These are phyloP conservation scores for Chrysoporthe austroafricana DNA, from an alignment of 2,329 filamentous ascomycete species.

Conservation along the genomic window DNA sequence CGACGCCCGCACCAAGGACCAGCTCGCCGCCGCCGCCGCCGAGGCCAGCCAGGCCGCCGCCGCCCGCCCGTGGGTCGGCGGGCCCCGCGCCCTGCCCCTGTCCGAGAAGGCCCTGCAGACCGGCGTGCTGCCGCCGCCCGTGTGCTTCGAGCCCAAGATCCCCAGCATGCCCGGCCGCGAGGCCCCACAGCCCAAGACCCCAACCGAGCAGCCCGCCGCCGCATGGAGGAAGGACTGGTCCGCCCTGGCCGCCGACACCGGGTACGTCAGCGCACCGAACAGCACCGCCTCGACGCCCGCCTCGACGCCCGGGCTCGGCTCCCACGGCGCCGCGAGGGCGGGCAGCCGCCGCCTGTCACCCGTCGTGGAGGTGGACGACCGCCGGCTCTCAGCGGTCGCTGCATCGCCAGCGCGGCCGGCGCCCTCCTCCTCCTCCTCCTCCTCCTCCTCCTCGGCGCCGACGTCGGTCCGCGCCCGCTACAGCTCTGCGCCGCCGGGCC, in stretches of 20 bases:
- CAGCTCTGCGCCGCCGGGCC: neutral
- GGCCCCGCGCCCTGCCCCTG: conserved; percentile 21
- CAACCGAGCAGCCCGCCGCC: neutral
- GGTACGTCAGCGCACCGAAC: conserved; percentile 7
- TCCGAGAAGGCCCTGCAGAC: conserved; percentile 31
- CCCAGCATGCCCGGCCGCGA: neutral
- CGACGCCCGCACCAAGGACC: conserved; percentile 24
- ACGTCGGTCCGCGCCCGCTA: conserved; percentile 3
- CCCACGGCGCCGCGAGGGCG: neutral
- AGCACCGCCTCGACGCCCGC: conserved; percentile 15
- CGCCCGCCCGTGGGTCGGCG: conserved; percentile 17
- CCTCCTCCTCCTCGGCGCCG: neutral
- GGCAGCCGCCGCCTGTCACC: conserved; percentile 11
- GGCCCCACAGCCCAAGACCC: neutral
- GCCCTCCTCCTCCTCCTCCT: neutral
- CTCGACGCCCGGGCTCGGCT: conserved; percentile 6
- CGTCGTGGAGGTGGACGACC: conserved; percentile 8
- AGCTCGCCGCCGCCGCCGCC: conserved; percentile 22
- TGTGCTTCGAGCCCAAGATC: conserved; percentile 25
- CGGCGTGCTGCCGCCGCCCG: conserved; percentile 23
- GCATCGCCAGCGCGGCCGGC: neutral
- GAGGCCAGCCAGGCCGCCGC: conserved; percentile 25
- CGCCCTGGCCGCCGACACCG: conserved; percentile 13
- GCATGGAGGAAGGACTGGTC: conserved; percentile 18
- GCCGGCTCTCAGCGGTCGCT: conserved; percentile 3